Evolutionary conservation across 2,329 filamentous ascomycete species (phyloP).

Genomic region (Ramichloridium luteum): DNA sequence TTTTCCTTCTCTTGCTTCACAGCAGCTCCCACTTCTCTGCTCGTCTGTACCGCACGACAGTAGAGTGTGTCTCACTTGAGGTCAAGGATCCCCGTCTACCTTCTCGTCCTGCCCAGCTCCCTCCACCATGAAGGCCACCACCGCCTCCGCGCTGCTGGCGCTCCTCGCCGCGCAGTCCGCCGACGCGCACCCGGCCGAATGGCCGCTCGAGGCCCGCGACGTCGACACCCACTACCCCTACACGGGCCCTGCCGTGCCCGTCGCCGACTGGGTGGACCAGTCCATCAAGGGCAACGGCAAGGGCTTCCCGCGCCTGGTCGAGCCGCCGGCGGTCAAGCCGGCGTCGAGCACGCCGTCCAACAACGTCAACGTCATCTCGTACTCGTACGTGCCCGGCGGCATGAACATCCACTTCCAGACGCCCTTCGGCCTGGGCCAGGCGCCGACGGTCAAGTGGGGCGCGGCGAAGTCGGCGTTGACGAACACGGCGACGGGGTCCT

Average conservation of each 20-base stretch:
- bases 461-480: slow-evolving; percentile 19
- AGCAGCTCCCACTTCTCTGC: too few relatives aligned
- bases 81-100: too few relatives aligned
- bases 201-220: slow-evolving; percentile 9
- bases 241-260: slow-evolving; percentile 36
- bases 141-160: slow-evolving; percentile 4
- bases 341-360: slow-evolving; percentile 33
- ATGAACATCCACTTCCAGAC: slow-evolving; percentile 45
- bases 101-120: too few relatives aligned
- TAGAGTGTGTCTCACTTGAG: too few relatives aligned
- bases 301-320: slow-evolving; percentile 39
- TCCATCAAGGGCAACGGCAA: slow-evolving; percentile 42
- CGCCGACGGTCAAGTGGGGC: slow-evolving; percentile 36
- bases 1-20: too few relatives aligned
- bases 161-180: slow-evolving; percentile 5
- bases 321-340: slow-evolving; percentile 39
- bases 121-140: too few relatives aligned
- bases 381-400: slow-evolving; percentile 31
- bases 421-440: slow-evolving; percentile 38
- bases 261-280: slow-evolving; percentile 41
- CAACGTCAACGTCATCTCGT: slow-evolving; percentile 41
- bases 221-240: slow-evolving; percentile 33
- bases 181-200: slow-evolving; percentile 3
- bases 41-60: too few relatives aligned
- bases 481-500: slow-evolving; percentile 27